Evolutionary conservation across 768 basidiomycete species (phyloP).

Genomic region (Pholiota conissans): DNA sequence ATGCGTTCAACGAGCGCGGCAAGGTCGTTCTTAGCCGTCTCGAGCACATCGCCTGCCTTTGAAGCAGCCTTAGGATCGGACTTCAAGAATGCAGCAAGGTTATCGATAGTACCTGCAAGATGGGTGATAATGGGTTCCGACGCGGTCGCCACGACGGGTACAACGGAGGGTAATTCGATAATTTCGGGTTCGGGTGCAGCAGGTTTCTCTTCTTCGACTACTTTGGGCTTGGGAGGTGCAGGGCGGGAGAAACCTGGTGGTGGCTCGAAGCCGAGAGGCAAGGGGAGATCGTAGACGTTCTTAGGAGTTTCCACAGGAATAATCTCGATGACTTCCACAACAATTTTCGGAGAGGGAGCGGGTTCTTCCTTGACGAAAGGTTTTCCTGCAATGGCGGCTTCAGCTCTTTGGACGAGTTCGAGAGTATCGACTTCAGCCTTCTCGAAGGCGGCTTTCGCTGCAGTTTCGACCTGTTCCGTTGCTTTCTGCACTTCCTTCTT

Average conservation of each 20-base stretch:
- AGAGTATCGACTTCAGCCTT: slow-evolving; percentile 44
- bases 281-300: slow-evolving; percentile 62
- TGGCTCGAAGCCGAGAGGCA: slow-evolving; percentile 94
- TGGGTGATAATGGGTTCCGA: slow-evolving; percentile 94
- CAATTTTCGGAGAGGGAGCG: slow-evolving; percentile 21
- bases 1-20: slow-evolving; percentile 75
- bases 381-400: slow-evolving; percentile 62
- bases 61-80: slow-evolving; percentile 66
- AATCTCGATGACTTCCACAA: slow-evolving; percentile 14
- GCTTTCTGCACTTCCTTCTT: slow-evolving; percentile 39
- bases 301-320: slow-evolving; percentile 23
- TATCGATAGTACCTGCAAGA: slow-evolving; percentile 90
- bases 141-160: slow-evolving; percentile 72
- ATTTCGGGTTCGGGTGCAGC: slow-evolving; percentile 25
- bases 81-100: slow-evolving; percentile 81
- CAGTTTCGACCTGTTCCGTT: slow-evolving; percentile 19
- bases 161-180: slow-evolving; percentile 69
- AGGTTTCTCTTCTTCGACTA: slow-evolving; percentile 10
- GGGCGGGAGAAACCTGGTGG: slow-evolving; percentile 85
- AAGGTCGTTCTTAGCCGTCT: slow-evolving; percentile 80
- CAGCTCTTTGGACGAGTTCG: slow-evolving; percentile 70
- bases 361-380: slow-evolving; percentile 28
- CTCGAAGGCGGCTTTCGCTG: slow-evolving; percentile 24
- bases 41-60: slow-evolving; percentile 74
- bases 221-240: slow-evolving; percentile 41